Evolutionary conservation across 176 grass and related monocot genomes (phyloP).

Genomic region (Rhynchospora pubera): DNA sequence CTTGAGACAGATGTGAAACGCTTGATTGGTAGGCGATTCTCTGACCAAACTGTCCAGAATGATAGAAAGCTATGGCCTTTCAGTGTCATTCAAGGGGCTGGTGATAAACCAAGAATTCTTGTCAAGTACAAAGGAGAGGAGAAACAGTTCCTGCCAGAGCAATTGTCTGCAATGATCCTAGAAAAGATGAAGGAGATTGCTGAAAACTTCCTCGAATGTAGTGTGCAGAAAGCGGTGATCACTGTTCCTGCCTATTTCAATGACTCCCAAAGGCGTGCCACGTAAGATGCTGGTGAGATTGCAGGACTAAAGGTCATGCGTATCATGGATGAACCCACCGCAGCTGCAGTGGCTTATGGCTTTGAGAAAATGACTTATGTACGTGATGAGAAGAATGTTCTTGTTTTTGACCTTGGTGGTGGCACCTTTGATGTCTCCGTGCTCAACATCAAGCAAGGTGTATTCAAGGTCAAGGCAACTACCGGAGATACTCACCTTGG

Average conservation of each 20-base stretch:
- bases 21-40: conserved; percentile 13
- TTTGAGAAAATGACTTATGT: conserved; percentile 5
- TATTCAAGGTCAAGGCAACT: conserved; percentile 22
- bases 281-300: conserved; percentile 4
- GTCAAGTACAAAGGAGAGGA: conserved; percentile 16
- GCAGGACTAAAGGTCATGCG: conserved; percentile 14
- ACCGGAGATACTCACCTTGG: conserved; percentile 22
- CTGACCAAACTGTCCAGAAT: conserved; percentile 1
- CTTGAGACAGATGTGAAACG: not conserved
- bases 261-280: conserved; percentile 14
- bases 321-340: conserved; percentile 17
- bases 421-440: conserved; percentile 20
- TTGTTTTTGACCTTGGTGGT: conserved; percentile 32
- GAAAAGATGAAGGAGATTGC: conserved; percentile 23
- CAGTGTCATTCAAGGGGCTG: not conserved
- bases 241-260: conserved; percentile 18
- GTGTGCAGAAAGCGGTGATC: not conserved
- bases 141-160: conserved; percentile 7
- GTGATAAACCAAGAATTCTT: conserved; percentile 11
- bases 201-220: conserved; percentile 6
- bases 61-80: conserved; percentile 20
- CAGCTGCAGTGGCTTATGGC: conserved; percentile 14
- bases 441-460: not conserved
- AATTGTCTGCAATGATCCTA: conserved; percentile 7
- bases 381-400: conserved; percentile 22